Evolutionary conservation across 345 rosid species (phyloP), one percentile per base, ranked within the genome.

Genomic region (Gossypioides kirkii): DNA sequence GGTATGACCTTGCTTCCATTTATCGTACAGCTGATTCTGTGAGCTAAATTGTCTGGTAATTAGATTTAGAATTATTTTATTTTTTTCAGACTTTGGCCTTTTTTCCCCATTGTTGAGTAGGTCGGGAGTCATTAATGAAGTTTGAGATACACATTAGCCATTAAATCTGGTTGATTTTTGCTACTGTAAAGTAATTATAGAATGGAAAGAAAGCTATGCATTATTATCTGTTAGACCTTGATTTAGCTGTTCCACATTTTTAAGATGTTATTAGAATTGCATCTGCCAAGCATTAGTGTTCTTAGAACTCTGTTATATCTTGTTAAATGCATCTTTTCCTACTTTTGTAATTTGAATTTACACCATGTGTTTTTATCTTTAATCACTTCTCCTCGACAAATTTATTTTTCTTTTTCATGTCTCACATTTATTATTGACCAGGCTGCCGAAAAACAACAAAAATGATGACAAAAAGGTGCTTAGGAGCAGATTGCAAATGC

Each of bases 381-480:
- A 17, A 18, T 11, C 18, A n/a, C 25, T 0, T 53, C 18, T 18
- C 18, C 58, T 53, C 58, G 26, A 25, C 58, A n/a, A n/a, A n/a
- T n/a, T n/a, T n/a, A n/a, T n/a, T n/a, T n/a, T n/a, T n/a, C n/a
- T n/a, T n/a, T n/a, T n/a, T n/a, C n/a, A n/a, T n/a, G n/a, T n/a
- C n/a, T n/a, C n/a, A n/a, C n/a, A 8, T 53, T 53, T 17, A 53
- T 53, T 18, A 25, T 8, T 47, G 14, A 25, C 11, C 71, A 47
- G 71, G 71, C 71, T 67, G 71, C 58, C 11, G 43, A 47, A 26
- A 67, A 47, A 47, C 58, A 67, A 47, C 56, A 16, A 47, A 47
- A 67, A 25, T 47, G 58, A 67, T 28, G 10, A 47, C 17, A 28
- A 38, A 25, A 16, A 22, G 8, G 54, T n/a, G 42, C 16, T 45